A percentile compares a stretch with the other conserved stretches of the same genome.
These are phyloP conservation scores for Platanthera guangdongensis DNA, from an alignment of 106 monocot genomes.

Conservation along the genomic window DNA sequence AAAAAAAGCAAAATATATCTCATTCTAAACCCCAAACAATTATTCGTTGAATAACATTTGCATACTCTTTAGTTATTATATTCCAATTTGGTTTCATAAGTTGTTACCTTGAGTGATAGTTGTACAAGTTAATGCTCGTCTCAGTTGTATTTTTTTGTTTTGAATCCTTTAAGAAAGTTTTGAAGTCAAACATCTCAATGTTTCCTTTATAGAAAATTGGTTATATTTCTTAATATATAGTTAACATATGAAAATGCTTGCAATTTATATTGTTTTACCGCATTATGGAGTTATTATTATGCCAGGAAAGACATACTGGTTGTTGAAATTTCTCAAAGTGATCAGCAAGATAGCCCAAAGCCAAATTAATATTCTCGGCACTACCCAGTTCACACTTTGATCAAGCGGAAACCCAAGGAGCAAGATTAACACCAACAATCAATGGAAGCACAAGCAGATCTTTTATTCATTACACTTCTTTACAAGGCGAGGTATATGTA, in stretches of 20 bases:
- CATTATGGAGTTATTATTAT: slow-evolving; percentile 2
- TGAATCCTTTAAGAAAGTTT: not conserved
- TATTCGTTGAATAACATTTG: not conserved
- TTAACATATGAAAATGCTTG: not conserved
- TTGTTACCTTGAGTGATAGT: not conserved
- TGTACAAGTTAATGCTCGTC: not conserved
- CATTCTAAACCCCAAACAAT: too few relatives aligned
- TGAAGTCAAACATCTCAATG: not conserved
- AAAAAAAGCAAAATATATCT: too few relatives aligned
- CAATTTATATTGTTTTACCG: not conserved
- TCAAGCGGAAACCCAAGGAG: too few relatives aligned
- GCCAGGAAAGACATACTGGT: slow-evolving; percentile 77
- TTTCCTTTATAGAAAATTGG: not conserved
- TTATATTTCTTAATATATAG: not conserved
- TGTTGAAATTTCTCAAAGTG: too few relatives aligned
- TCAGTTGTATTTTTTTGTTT: not conserved
- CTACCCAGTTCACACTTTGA: too few relatives aligned
- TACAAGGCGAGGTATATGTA: too few relatives aligned
- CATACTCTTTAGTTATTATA: not conserved
- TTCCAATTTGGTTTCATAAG: not conserved
- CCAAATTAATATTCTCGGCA: too few relatives aligned
- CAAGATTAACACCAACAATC: too few relatives aligned
- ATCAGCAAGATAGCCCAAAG: too few relatives aligned
- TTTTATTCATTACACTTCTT: too few relatives aligned
- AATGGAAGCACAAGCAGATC: too few relatives aligned